Percentiles rank a stretch among this genome's conserved stretches.
Evolutionary conservation across 2,329 filamentous ascomycete species (phyloP).

Genomic region (Canariomyces notabilis): DNA sequence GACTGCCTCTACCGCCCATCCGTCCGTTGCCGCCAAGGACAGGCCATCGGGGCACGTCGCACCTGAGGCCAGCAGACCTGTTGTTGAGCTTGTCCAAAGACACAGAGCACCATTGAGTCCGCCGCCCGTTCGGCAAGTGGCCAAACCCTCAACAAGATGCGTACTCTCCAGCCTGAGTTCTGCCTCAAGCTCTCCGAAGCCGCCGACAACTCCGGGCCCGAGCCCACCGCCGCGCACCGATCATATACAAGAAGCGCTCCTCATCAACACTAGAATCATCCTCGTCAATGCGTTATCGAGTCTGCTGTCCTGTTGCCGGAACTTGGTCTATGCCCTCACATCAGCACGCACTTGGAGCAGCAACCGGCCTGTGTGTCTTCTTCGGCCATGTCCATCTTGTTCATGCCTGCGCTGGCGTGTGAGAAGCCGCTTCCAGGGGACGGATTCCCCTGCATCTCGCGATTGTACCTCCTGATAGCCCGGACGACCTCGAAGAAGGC

Average conservation of each 20-base stretch:
- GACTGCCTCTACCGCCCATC: slow-evolving; percentile 5
- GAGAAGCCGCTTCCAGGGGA: slow-evolving; percentile 62
- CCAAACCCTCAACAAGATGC: slow-evolving; percentile 9
- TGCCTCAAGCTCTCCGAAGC: not conserved
- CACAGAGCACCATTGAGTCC: not conserved
- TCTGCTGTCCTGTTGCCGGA: not conserved
- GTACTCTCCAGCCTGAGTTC: slow-evolving; percentile 1
- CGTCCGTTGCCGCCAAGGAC: slow-evolving; percentile 13
- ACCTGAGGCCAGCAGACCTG: slow-evolving; percentile 9
- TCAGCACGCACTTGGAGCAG: slow-evolving; percentile 81
- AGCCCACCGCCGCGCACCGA: not conserved
- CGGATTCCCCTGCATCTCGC: slow-evolving; percentile 88
- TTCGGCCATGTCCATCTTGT: slow-evolving; percentile 76
- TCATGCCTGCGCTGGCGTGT: slow-evolving; percentile 55
- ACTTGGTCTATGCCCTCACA: slow-evolving; percentile 50
- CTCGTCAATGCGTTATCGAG: slow-evolving; percentile 1
- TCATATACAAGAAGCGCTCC: slow-evolving; percentile 7
- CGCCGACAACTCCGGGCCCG: not conserved
- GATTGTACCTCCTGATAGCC: slow-evolving; percentile 97
- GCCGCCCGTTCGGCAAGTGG: not conserved
- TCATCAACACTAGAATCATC: not conserved
- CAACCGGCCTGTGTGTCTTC: slow-evolving; percentile 67
- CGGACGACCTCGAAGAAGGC: slow-evolving; percentile 98
- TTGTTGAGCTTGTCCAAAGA: not conserved
- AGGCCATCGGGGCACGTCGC: not conserved